Base-by-base conservation (phyloP, 1,284 basidiomycete species). In the Malassezia slooffiae region DNA sequence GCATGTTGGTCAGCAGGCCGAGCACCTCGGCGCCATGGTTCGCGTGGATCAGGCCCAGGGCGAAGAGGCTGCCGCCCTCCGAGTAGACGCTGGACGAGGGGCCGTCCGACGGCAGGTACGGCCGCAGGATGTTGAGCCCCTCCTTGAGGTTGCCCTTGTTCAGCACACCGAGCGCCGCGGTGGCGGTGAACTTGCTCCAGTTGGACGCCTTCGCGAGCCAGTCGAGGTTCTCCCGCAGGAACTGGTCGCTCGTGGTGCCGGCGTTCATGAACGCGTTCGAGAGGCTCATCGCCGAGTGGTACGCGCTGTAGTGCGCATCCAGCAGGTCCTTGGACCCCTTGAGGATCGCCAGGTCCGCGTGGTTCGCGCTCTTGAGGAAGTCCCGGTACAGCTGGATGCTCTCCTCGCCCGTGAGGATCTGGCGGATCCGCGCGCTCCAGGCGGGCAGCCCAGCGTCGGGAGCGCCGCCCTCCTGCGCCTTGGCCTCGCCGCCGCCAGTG, bases 191-290 rank as follows among this genome's bases (percentile, higher is more conserved):
- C 50, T 69, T 69, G 55, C 56, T 60, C 67, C 67, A 69, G 49
- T 69, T 69, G 57, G 61, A 62, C 13, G 67, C 67, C 48, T 66
- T 66, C 29, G 65, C 65, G 17, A 69, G 60, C 67, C 67, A 69
- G 24, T 67, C 67, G 38, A 69, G 57, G 49, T 67, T 69, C 40
- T 67, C 65, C 32, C 67, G 60, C 39, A 69, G 43, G 54, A 69
- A 69, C 47, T 59, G 54, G 48, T 69, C 67, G 40, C 63, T 67
- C n/a, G 62, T 60, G 28, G 67, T 69, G 29, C 67, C 67, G 16
- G 67, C 67, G 34, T 67, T 60, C 56, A 66, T 66, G 39, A 66
- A 69, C 3, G 67, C 67, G 38, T 69, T 69, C 38, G 67, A 62
- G 30, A 69, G 60, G 33, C 62, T 64, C 42, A 69, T 48, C 8